Base-by-base conservation (phyloP, 305 asterid species). In the Solanum chacoense region DNA sequence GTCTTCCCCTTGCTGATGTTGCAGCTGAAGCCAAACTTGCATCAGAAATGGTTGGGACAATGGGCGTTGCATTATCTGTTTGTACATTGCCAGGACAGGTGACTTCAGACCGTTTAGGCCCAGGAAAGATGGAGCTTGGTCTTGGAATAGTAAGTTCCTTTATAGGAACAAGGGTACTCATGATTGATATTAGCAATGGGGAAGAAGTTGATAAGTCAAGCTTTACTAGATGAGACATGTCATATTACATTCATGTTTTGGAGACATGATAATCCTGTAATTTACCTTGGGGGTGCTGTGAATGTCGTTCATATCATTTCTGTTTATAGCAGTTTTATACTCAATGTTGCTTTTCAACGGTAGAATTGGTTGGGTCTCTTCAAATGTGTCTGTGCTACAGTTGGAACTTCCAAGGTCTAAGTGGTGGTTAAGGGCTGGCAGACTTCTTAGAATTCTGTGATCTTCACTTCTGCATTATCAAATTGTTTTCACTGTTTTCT, bases 81-180 rank as follows among this genome's bases (percentile, higher is more conserved):
- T 97, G 99, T 94, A 95, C 99, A 69, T 90, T 96, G 92, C 99
- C 99, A 1, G 99, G 99, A 91, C 99, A 91, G 91, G 94, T 90
- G 80, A 92, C 98, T 10, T 89, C 99, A 86, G 99, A 97, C 88
- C 99, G 99, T 90, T 92, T 97, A 89, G 99, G 98, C 92, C 96
- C 98, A 88, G 98, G 98, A 38, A 97, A 95, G 91, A 96, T 97
- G 96, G 99, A 96, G 95, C 99, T 97, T 94, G 99, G 99, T 92
- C 99, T 97, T 93, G 99, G 99, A 94, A 95, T 97, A 76, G 99
- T 97, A 92, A 96, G 98, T 90, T 38, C 76, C 65, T 78, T 71
- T 9, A 18, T 83, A 50, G 85, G 73, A 42, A 50, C 31, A 83
- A 32, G 73, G 26, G 42, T 85, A 18, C 67, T 34, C 84, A 78